Percentiles rank a stretch among this genome's conserved stretches.
Conservation (phyloP, 495 filamentous ascomycete genomes). For the Penicillium canescens region DNA sequence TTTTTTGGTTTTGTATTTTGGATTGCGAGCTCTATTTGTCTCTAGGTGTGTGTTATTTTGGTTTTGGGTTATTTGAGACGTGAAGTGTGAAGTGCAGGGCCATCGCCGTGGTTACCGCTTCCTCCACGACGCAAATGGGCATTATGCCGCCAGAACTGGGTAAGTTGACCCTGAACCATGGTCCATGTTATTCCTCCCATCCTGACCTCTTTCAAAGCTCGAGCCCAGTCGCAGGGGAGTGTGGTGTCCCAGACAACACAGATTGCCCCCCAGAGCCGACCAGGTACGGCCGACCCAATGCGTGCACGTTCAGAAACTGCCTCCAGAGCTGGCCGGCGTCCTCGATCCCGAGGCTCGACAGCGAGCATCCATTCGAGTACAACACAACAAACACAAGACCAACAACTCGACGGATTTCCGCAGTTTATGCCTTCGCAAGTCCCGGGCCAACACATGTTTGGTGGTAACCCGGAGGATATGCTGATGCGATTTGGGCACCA, state of each 20-base stretch:
- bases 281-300: slow-evolving; percentile 46
- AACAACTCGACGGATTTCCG: slow-evolving; percentile 52
- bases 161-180: slow-evolving; percentile 12
- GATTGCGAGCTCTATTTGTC: slow-evolving; percentile 15
- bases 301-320: slow-evolving; percentile 61
- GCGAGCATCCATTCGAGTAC: slow-evolving; percentile 73
- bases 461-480: slow-evolving; percentile 63
- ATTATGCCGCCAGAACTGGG: slow-evolving; percentile 30
- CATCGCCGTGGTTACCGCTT: slow-evolving; percentile 35
- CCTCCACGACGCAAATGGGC: slow-evolving; percentile 21
- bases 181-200: background rate
- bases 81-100: slow-evolving; percentile 17
- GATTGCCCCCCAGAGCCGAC: slow-evolving; percentile 40
- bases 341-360: slow-evolving; percentile 80
- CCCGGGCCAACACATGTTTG: slow-evolving; percentile 49
- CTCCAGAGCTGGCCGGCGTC: slow-evolving; percentile 63
- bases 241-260: slow-evolving; percentile 41
- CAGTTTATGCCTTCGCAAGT: slow-evolving; percentile 57
- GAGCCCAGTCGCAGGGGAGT: slow-evolving; percentile 31
- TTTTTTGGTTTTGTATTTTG: slow-evolving; percentile 4
- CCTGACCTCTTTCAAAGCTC: slow-evolving; percentile 14
- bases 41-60: slow-evolving; percentile 9
- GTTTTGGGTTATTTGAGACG: slow-evolving; percentile 1
- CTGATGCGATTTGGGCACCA: slow-evolving; percentile 58
- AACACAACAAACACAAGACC: slow-evolving; percentile 67